Evolutionary conservation across 345 rosid species (phyloP), one percentile per base, ranked within the genome.

Genomic region (Syzygium aqueum): DNA sequence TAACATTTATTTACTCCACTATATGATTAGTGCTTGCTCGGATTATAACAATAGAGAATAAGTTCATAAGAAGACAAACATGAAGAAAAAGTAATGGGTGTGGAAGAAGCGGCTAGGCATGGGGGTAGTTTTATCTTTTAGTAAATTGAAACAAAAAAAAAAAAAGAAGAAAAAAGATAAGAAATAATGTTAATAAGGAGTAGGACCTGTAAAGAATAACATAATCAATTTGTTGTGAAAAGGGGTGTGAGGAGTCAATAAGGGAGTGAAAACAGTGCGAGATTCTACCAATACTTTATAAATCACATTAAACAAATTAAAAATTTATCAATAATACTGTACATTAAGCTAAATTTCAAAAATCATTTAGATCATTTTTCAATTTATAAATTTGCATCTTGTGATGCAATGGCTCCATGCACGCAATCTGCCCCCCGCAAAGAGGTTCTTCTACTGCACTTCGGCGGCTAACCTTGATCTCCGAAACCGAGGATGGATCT

Each of bases 261-360:
- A 11, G 13, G 11, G 12, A 0, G 65, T 57, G 28, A 23, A 57
- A 57, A 57, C 7, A 57, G n/a, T 2, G 0, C 0, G 0, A 13
- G 28, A 13, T 43, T 43, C 46, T 43, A 43, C 7, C 46, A 43
- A 43, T 43, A 43, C 46, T 43, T 43, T 7, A 19, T 43, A 43
- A 43, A 43, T 1, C 46, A 43, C 46, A 43, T 43, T 43, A 43
- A 43, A 43, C 4, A 43, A 19, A 67, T 67, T 17, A 16, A 33
- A 33, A 67, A 33, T 30, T 0, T 17, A 0, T 16, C 5, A 1
- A 30, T 0, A 4, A 8, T 1, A 16, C 30, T 67, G 1, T 3
- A 67, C 5, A 0, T 4, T 30, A 16, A 6, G 1, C 1, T 0
- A 67, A 67, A 30, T 6, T 30, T 17, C 10, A 0, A 3, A 33